Evolutionary conservation across 2,329 filamentous ascomycete species (phyloP).

Genomic region (Myriosclerotinia curreyana): DNA sequence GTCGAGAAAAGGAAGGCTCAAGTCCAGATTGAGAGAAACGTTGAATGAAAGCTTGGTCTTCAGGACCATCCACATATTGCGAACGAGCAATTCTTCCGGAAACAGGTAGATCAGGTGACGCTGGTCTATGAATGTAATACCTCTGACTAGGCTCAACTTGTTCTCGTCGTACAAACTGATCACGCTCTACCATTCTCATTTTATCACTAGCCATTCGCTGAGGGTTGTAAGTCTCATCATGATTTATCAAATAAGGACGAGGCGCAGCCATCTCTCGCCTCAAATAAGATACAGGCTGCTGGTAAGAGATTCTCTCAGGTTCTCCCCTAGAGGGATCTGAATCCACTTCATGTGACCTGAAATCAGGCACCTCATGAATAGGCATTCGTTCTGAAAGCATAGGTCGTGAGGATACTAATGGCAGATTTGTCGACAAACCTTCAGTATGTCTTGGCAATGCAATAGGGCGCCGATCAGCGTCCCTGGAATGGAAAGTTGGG

Average conservation of each 20-base stretch:
- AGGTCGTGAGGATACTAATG: conserved; percentile 27
- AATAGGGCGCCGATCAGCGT: conserved; percentile 32
- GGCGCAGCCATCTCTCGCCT: conserved; percentile 25
- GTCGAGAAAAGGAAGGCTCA: conserved; percentile 27
- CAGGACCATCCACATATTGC: conserved; percentile 28
- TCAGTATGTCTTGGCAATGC: conserved; percentile 32
- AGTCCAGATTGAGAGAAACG: conserved; percentile 37
- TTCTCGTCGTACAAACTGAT: conserved; percentile 26
- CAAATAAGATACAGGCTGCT: conserved; percentile 21
- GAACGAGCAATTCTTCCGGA: conserved; percentile 31
- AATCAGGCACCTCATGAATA: conserved; percentile 33
- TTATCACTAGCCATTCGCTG: conserved; percentile 23
- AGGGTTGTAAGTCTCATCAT: conserved; percentile 24
- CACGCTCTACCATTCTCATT: conserved; percentile 27
- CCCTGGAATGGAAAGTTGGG: conserved; percentile 4
- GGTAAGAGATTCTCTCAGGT: conserved; percentile 18
- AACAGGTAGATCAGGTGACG: conserved; percentile 29
- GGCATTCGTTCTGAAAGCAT: conserved; percentile 29
- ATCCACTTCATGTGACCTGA: conserved; percentile 24
- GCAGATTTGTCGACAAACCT: conserved; percentile 33
- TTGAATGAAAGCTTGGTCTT: conserved; percentile 35
- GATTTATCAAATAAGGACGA: conserved; percentile 23
- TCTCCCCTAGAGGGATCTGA: conserved; percentile 28
- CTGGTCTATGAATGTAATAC: conserved; percentile 25
- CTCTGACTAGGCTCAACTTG: conserved; percentile 25